Evolutionary conservation across 2,329 filamentous ascomycete genomes (phyloP).

Genomic region (Dactylellina sp.): DNA sequence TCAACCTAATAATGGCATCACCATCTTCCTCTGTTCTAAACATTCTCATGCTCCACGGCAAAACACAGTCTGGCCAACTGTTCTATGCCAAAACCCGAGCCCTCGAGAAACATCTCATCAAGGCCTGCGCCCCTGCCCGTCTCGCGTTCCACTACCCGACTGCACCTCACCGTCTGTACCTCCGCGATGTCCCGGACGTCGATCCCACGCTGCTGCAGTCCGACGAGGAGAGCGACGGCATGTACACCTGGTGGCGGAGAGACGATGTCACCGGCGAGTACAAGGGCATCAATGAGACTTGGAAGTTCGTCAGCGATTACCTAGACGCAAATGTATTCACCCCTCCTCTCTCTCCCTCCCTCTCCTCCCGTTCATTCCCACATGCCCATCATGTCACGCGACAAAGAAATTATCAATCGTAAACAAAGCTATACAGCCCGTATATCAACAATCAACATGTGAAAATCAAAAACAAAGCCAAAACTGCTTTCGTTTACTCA

Average conservation of each 20-base stretch:
- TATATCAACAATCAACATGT: no score
- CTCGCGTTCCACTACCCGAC: slow-evolving; percentile 65
- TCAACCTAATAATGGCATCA: slow-evolving; percentile 26
- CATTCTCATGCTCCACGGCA: slow-evolving; percentile 66
- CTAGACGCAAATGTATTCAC: slow-evolving; percentile 56
- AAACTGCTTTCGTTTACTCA: not conserved
- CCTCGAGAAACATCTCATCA: slow-evolving; percentile 67
- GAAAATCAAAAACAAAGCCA: not conserved
- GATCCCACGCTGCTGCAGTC: slow-evolving; percentile 61
- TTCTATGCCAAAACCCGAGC: slow-evolving; percentile 76
- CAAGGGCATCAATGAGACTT: slow-evolving; percentile 58
- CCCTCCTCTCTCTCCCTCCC: not conserved
- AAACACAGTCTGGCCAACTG: slow-evolving; percentile 73
- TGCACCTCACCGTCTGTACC: slow-evolving; percentile 65
- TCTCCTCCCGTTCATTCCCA: not conserved
- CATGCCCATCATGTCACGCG: slow-evolving; percentile 8
- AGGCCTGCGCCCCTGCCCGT: slow-evolving; percentile 36
- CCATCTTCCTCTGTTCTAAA: slow-evolving; percentile 18
- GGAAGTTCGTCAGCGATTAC: slow-evolving; percentile 58
- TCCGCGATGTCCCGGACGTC: slow-evolving; percentile 66
- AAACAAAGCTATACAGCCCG: not conserved
- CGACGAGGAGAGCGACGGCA: slow-evolving; percentile 67
- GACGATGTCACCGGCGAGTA: slow-evolving; percentile 62
- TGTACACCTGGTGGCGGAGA: slow-evolving; percentile 73
- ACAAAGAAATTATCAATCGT: no score